These are phyloP conservation scores for Chlorella sp. DNA, from an alignment of 139 green algal species.

Conservation along the genomic window DNA sequence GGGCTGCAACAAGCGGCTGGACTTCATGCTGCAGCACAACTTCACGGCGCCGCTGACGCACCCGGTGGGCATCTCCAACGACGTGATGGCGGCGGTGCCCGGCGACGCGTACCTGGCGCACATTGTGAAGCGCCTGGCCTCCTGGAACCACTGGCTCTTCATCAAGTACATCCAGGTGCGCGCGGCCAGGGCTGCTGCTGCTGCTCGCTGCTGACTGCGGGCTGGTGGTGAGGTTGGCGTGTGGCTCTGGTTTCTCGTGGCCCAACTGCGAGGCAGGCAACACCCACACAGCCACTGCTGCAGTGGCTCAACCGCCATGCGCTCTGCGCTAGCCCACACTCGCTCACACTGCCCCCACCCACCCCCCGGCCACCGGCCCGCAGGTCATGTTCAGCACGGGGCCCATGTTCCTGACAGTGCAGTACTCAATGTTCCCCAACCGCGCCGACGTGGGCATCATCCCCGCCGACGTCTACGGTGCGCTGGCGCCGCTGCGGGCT, in stretches of 20 bases:
- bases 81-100: conserved; percentile 51
- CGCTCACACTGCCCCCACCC: not conserved
- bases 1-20: conserved; percentile 48
- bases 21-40: conserved; percentile 48
- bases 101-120: conserved; percentile 37
- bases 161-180: conserved; percentile 59
- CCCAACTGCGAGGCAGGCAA: too few relatives aligned
- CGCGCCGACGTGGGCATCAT: conserved; percentile 43
- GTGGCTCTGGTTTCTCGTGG: not conserved
- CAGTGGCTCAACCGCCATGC: too few relatives aligned
- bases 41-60: conserved; percentile 60
- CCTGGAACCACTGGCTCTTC: conserved; percentile 54
- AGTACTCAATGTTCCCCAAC: conserved; percentile 18
- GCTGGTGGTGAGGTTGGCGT: not conserved
- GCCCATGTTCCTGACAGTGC: conserved; percentile 65
- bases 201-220: not conserved
- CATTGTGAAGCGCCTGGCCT: conserved; percentile 18
- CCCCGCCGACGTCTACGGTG: conserved; percentile 3
- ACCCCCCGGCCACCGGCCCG: not conserved
- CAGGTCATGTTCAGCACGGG: conserved; percentile 69
- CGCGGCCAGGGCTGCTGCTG: not conserved
- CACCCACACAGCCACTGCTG: too few relatives aligned
- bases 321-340: too few relatives aligned
- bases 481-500: too few relatives aligned
- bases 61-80: conserved; percentile 62